Evolutionary conservation across 306 rosid genomes (phyloP).

Genomic region (Gynostemma pentaphyllum): DNA sequence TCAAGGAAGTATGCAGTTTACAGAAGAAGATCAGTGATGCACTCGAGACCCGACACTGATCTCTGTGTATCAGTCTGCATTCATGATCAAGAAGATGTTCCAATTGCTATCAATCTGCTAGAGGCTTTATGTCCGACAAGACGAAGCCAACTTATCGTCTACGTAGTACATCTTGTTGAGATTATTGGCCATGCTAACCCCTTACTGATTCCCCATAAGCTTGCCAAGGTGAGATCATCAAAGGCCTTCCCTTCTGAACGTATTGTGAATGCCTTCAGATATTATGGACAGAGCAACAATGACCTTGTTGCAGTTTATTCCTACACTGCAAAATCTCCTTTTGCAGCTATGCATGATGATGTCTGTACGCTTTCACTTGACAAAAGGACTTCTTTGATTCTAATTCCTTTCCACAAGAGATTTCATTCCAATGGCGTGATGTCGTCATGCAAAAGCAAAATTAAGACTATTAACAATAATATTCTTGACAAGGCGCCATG

Average conservation of each 20-base stretch:
- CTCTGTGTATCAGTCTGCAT: constrained; percentile 17
- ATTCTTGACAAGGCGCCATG: constrained; percentile 24
- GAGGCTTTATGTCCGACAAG: constrained; percentile 22
- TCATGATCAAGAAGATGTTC: constrained; percentile 17
- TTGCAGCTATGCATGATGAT: constrained; percentile 20
- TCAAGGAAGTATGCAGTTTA: constrained; percentile 16
- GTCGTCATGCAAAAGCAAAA: not conserved
- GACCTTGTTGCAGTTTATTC: constrained; percentile 13
- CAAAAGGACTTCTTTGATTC: constrained; percentile 11
- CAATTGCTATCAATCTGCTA: constrained; percentile 18
- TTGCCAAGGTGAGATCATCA: not conserved
- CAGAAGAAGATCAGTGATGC: constrained; percentile 15
- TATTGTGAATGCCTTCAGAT: constrained; percentile 20
- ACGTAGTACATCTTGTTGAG: constrained; percentile 21
- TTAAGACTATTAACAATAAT: constrained; percentile 11
- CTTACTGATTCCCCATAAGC: constrained; percentile 18
- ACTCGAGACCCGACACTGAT: constrained; percentile 8
- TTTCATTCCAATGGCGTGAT: constrained; percentile 7
- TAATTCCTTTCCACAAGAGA: constrained; percentile 15
- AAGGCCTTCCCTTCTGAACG: not conserved
- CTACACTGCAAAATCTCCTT: constrained; percentile 18
- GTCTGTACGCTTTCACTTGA: constrained; percentile 21
- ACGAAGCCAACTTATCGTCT: constrained; percentile 13
- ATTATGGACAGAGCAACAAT: constrained; percentile 8
- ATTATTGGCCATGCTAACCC: constrained; percentile 18